These are phyloP conservation scores for Macrolepiota dolichaula DNA, from an alignment of 768 basidiomycete species.

Conservation along the genomic window DNA sequence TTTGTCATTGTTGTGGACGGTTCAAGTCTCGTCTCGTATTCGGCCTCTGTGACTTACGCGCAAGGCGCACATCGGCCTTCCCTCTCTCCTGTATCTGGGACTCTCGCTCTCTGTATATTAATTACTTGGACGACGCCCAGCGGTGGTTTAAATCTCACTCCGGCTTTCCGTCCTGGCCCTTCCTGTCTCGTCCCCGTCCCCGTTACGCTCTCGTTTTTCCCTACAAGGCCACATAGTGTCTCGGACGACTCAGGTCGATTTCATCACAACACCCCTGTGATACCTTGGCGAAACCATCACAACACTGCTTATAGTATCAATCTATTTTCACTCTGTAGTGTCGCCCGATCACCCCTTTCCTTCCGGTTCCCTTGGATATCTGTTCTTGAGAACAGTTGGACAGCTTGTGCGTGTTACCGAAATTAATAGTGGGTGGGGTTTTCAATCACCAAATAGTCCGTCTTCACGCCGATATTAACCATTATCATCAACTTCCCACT, in stretches of 20 bases:
- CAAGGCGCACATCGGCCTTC: not conserved
- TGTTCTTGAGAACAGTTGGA: not conserved
- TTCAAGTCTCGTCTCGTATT: not conserved
- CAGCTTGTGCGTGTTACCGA: not conserved
- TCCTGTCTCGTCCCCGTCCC: not conserved
- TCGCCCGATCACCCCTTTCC: not conserved
- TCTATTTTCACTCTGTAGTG: not conserved
- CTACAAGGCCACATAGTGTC: not conserved
- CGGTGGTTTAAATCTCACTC: not conserved
- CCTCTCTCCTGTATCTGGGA: not conserved
- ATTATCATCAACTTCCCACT: not conserved
- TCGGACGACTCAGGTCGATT: not conserved
- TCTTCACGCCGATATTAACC: constrained; percentile 3
- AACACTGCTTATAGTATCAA: not conserved
- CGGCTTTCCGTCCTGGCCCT: not conserved
- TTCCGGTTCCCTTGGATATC: not conserved
- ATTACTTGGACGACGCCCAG: not conserved
- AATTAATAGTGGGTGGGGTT: not conserved
- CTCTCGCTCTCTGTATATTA: not conserved
- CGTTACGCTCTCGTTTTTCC: not conserved
- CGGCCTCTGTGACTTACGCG: not conserved
- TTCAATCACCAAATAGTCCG: not conserved
- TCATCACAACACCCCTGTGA: not conserved
- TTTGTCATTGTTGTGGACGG: constrained; percentile 7
- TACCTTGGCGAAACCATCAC: not conserved